Evolutionary conservation across 2,329 filamentous ascomycete genomes (phyloP), one percentile per base, ranked within the genome.

Genomic region (Pseudocercospora fijiensis): DNA sequence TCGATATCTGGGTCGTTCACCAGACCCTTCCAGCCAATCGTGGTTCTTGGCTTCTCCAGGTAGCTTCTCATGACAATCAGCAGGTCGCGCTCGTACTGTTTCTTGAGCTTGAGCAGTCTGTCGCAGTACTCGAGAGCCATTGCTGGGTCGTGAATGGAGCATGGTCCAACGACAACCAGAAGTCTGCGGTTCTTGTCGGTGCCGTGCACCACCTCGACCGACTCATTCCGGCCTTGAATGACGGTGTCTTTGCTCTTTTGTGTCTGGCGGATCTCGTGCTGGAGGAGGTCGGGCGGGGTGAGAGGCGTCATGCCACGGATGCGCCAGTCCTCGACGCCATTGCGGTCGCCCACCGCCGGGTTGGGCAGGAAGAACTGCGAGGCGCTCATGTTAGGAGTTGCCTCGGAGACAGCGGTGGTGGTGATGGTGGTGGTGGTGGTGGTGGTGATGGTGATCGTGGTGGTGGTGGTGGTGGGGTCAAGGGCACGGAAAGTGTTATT

Each of bases 1-100:
- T 98, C 93, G 76, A 99, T 96, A 75, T 98, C 94, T 1, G 95
- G 95, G 79, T 99, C 95, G 78, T 99, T 98, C 82, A 99, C 96
- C 72, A 99, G 83, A 57, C 95, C 95, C 83, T 99, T 99, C 95
- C 95, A 99, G 71, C 95, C 95, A 27, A 99, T 92, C 0, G 95
- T 99, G 27, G 95, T 99, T 69, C 95, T 88, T 22, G 95, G 95
- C 85, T 99, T 99, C 85, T 99, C 95, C 65, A 99, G 87, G 85
- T 99, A 99, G 68, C 92, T 91, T 72, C 95, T 90, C 95, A 99
- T 99, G 66, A 99, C 90, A 71, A 99, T 95, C 72, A 96, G 84
- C 41, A 99, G 85, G 76, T 98, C 92, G 74, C 93, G 86, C 77
- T 90, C 85, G 82, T 96, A 89, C 82, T 96, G 95, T 76, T 93